Conservation (phyloP, 2,329 filamentous ascomycete species). For the Ascochyta clinopodiicola region DNA sequence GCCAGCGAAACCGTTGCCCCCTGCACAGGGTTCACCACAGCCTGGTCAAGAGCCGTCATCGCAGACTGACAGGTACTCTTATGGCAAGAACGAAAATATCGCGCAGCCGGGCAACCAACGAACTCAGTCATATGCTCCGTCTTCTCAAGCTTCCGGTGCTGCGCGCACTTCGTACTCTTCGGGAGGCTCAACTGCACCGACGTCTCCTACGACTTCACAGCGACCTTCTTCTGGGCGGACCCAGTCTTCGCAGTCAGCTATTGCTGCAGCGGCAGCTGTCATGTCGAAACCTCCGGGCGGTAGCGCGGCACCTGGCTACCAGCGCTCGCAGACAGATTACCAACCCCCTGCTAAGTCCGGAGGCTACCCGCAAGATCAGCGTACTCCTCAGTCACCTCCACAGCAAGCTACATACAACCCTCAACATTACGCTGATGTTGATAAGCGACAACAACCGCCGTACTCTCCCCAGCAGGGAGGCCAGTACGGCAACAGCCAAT, state of each 20-base stretch:
- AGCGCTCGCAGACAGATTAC: constrained; percentile 55
- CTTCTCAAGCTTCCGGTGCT: constrained; percentile 54
- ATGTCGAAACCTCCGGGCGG: constrained; percentile 46
- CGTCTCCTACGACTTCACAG: constrained; percentile 55
- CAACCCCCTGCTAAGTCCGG: constrained; percentile 39
- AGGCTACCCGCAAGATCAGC: constrained; percentile 50
- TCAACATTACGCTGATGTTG: constrained; percentile 69
- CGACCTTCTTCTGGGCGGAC: constrained; percentile 56
- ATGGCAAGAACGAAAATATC: constrained; percentile 25
- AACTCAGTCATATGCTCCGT: constrained; percentile 50
- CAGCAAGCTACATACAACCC: constrained; percentile 74
- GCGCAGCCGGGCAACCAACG: constrained; percentile 48
- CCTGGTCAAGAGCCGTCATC: constrained; percentile 49
- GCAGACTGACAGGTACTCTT: constrained; percentile 16
- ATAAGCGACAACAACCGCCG: constrained; percentile 45
- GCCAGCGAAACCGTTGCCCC: constrained; percentile 56
- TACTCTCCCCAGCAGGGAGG: constrained; percentile 13
- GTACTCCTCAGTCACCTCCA: constrained; percentile 51
- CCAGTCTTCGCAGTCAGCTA: constrained; percentile 54
- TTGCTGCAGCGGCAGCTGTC: constrained; percentile 56
- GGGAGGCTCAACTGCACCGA: constrained; percentile 46
- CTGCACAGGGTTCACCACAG: constrained; percentile 40
- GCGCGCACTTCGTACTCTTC: constrained; percentile 55
- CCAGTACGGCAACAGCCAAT: constrained; percentile 25
- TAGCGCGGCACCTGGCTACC: constrained; percentile 50